A percentile compares a stretch with the other conserved stretches of the same genome.
phyloP scores from a whole-genome alignment of 208 protist genomes.

The Kentomonas sorsogonicus region DNA sequence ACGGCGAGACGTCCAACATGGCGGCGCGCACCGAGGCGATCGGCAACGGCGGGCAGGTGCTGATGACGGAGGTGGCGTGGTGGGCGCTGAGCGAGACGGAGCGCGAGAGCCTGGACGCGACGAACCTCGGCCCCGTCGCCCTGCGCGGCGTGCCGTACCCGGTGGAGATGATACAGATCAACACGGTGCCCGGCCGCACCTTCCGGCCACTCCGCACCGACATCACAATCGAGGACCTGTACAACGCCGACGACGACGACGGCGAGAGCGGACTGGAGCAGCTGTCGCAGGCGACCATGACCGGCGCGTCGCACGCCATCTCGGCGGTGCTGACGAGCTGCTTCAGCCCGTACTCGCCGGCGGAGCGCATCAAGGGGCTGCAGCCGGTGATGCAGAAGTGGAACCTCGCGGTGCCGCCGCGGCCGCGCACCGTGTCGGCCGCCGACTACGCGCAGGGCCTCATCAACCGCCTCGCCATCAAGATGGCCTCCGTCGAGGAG shows the following conservation, averaged over 20 bases:
- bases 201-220: conserved; percentile 46
- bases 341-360: conserved; percentile 33
- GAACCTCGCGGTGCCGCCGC: conserved; percentile 14
- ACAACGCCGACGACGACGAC: conserved; percentile 11
- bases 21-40: conserved; percentile 74
- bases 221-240: conserved; percentile 15
- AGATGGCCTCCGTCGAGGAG: conserved; percentile 15
- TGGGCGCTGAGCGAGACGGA: conserved; percentile 26
- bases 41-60: conserved; percentile 69
- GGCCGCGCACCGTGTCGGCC: conserved; percentile 8
- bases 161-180: conserved; percentile 59
- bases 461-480: conserved; percentile 21
- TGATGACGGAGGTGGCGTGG: conserved; percentile 39
- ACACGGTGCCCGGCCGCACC: conserved; percentile 33
- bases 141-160: conserved; percentile 51
- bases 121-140: conserved; percentile 23
- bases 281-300: conserved; percentile 20
- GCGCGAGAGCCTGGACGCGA: conserved; percentile 19
- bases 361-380: conserved; percentile 24
- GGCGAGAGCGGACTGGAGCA: conserved; percentile 15
- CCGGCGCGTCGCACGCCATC: conserved; percentile 12
- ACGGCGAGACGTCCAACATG: conserved; percentile 74
- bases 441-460: conserved; percentile 29
- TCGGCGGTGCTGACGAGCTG: conserved; percentile 25
- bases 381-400: conserved; percentile 35